Evolutionary conservation across 208 protist genomes (phyloP).

Genomic region (Wallacemonas sp.): DNA sequence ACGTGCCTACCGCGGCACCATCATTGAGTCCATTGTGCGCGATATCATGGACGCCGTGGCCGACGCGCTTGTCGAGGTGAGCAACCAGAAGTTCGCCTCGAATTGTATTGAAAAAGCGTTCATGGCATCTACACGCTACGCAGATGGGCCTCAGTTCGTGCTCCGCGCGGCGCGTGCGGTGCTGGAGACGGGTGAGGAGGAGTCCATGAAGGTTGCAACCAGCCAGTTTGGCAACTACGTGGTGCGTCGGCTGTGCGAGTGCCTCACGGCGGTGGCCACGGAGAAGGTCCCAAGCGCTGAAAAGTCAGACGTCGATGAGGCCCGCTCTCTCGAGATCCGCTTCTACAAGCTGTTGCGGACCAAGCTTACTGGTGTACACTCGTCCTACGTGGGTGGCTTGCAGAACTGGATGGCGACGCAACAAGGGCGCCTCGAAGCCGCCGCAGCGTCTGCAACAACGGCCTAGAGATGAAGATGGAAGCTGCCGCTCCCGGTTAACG

Average conservation of each 20-base stretch:
- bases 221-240: slow-evolving; percentile 83
- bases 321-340: slow-evolving; percentile 39
- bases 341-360: slow-evolving; percentile 26
- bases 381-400: slow-evolving; percentile 33
- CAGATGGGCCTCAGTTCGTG: slow-evolving; percentile 42
- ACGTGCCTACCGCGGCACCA: slow-evolving; percentile 46
- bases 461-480: no score
- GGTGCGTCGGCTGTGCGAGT: slow-evolving; percentile 57
- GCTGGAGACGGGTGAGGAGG: slow-evolving; percentile 43
- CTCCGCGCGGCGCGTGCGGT: slow-evolving; percentile 51
- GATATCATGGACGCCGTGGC: slow-evolving; percentile 54
- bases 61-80: slow-evolving; percentile 61
- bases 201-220: slow-evolving; percentile 41
- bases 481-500: no score
- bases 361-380: slow-evolving; percentile 29
- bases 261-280: slow-evolving; percentile 53
- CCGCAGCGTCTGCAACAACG: neutral
- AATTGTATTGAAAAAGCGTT: slow-evolving; percentile 83
- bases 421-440: neutral
- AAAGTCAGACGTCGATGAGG: slow-evolving; percentile 34
- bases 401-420: slow-evolving; percentile 23
- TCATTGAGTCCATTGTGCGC: slow-evolving; percentile 40
- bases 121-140: slow-evolving; percentile 30
- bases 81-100: slow-evolving; percentile 74
- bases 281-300: slow-evolving; percentile 23